Evolutionary conservation across 2,329 filamentous ascomycete genomes (phyloP).

Genomic region (Colletotrichum navitas): DNA sequence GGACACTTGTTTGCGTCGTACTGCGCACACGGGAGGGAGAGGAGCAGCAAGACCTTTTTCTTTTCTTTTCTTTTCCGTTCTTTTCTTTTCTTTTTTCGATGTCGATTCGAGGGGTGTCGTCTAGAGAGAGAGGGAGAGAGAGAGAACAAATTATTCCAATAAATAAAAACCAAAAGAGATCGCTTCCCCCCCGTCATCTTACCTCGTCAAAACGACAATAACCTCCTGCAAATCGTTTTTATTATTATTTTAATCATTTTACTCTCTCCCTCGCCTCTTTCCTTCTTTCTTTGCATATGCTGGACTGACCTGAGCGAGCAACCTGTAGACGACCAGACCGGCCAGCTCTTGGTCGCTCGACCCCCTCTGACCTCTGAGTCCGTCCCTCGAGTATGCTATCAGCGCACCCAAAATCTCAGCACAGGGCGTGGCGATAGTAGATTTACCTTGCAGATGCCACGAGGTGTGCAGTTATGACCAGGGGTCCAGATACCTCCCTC

Average conservation of each 20-base stretch:
- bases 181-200: no score
- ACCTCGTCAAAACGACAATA: neutral
- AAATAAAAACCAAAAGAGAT: no score
- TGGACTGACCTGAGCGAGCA: constrained; percentile 11
- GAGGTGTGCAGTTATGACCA: constrained; percentile 41
- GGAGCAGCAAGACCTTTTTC: neutral
- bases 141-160: no score
- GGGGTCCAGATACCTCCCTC: constrained; percentile 37
- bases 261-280: neutral
- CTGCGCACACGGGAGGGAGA: neutral
- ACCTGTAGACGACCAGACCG: neutral
- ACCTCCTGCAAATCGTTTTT: neutral
- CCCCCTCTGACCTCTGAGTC: neutral
- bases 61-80: constrained; percentile 17
- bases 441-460: constrained; percentile 42
- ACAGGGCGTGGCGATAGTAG: constrained; percentile 36
- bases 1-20: no score
- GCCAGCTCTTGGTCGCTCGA: constrained; percentile 8
- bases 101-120: neutral
- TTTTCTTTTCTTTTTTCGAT: constrained; percentile 14
- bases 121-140: no score
- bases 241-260: neutral
- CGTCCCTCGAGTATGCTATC: constrained; percentile 16
- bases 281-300: neutral
- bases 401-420: constrained; percentile 20